These are phyloP conservation scores for Iris pallida DNA, from an alignment of 116 monocot genomes.

Conservation along the genomic window DNA sequence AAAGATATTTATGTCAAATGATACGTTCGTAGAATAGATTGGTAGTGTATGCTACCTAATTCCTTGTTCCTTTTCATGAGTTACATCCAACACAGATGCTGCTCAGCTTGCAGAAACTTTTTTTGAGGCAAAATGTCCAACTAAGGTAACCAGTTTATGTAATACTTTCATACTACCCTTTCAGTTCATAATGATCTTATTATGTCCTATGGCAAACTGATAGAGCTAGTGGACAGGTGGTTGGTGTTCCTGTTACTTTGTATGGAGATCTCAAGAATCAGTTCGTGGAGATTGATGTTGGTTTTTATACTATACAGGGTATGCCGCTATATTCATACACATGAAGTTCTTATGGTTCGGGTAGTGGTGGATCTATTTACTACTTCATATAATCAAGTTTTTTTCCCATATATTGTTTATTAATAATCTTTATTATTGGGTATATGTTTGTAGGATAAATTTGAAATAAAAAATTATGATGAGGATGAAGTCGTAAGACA, in stretches of 20 bases:
- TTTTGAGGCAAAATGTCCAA: constrained; percentile 31
- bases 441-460: too few species aligned
- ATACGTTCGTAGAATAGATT: background rate
- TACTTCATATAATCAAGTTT: too few species aligned
- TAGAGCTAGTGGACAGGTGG: constrained; percentile 38
- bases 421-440: too few species aligned
- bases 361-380: too few species aligned
- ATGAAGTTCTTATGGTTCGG: too few species aligned
- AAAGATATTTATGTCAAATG: too few species aligned
- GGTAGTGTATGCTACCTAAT: background rate
- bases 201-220: background rate
- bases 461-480: too few species aligned
- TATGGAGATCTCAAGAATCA: constrained; percentile 88
- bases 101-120: constrained; percentile 52
- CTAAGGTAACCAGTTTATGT: constrained; percentile 9
- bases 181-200: background rate
- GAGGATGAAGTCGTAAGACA: too few species aligned
- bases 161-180: too few species aligned
- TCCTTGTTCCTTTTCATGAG: constrained; percentile 23
- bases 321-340: background rate
- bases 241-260: constrained; percentile 79
- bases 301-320: constrained; percentile 92
- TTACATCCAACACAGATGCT: constrained; percentile 45
- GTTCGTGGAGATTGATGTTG: constrained; percentile 88
- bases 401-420: too few species aligned